Conservation (phyloP, 371 early-diverging fungal species). For the Apophysomyces elegans region DNA sequence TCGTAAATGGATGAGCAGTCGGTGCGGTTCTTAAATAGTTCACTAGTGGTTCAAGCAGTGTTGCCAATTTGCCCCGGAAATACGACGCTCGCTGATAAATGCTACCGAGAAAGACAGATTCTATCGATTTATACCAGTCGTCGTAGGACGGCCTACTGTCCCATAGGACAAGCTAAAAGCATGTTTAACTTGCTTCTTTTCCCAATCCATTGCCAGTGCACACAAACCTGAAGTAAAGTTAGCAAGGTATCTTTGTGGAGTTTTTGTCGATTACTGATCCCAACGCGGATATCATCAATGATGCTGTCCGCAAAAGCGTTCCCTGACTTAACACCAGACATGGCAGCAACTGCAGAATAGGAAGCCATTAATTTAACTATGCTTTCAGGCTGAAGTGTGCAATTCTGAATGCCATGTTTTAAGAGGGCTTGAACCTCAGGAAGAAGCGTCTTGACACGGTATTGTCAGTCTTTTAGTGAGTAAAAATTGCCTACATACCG, state of each 20-base stretch:
- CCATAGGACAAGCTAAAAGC: conserved; percentile 43
- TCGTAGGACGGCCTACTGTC: conserved; percentile 34
- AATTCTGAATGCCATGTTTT: conserved; percentile 47
- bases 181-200: background rate
- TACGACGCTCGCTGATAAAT: conserved; percentile 22
- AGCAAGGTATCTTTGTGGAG: conserved; percentile 51
- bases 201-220: background rate
- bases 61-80: conserved; percentile 36
- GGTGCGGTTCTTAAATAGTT: conserved; percentile 41
- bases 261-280: conserved; percentile 21
- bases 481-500: conserved; percentile 24
- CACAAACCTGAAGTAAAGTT: conserved; percentile 41
- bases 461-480: background rate
- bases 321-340: conserved; percentile 31
- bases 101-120: conserved; percentile 28
- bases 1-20: conserved; percentile 45
- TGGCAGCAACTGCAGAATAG: conserved; percentile 32
- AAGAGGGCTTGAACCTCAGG: conserved; percentile 44
- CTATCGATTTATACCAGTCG: conserved; percentile 44
- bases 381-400: conserved; percentile 41
- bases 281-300: conserved; percentile 46
- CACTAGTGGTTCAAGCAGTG: conserved; percentile 37
- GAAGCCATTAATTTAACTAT: conserved; percentile 47
- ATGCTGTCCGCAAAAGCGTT: conserved; percentile 51
- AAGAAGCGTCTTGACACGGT: conserved; percentile 33